These are phyloP conservation scores for Verticillium nonalfalfae DNA, from an alignment of 2,329 filamentous ascomycete genomes.

Conservation along the genomic window DNA sequence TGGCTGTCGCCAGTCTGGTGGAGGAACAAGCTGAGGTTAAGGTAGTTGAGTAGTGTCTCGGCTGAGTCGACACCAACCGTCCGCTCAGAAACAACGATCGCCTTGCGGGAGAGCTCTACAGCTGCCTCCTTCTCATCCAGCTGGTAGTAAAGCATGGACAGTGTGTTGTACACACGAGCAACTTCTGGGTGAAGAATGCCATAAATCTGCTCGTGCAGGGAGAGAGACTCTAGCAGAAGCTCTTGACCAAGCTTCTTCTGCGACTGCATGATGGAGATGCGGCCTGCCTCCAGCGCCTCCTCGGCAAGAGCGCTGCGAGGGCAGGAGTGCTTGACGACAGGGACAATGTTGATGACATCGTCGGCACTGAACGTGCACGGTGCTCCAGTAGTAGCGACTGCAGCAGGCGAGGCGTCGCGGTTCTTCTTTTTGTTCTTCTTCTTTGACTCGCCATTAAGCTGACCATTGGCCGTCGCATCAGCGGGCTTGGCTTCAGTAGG, in stretches of 20 bases:
- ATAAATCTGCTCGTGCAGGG: conserved; percentile 97
- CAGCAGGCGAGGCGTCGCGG: conserved; percentile 46
- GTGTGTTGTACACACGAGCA: conserved; percentile 85
- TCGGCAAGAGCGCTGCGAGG: conserved; percentile 88
- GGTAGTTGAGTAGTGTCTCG: conserved; percentile 90
- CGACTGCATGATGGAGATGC: conserved; percentile 90
- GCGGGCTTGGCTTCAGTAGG: conserved; percentile 22
- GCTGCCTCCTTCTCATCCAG: conserved; percentile 97
- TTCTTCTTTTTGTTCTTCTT: conserved; percentile 56
- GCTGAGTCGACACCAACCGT: conserved; percentile 90
- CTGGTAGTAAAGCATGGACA: conserved; percentile 95
- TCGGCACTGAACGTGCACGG: conserved; percentile 68
- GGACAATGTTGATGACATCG: conserved; percentile 89
- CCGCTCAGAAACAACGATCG: conserved; percentile 90
- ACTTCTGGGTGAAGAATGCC: conserved; percentile 96
- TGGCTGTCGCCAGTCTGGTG: conserved; percentile 89
- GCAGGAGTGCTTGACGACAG: conserved; percentile 87
- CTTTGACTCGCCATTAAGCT: conserved; percentile 36
- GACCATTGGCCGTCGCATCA: conserved; percentile 26
- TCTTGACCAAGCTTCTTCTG: conserved; percentile 96
- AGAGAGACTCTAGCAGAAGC: conserved; percentile 89
- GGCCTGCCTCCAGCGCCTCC: conserved; percentile 90
- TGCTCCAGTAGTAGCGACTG: conserved; percentile 32
- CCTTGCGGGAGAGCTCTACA: conserved; percentile 91
- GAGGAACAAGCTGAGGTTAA: conserved; percentile 91